Base-by-base conservation (phyloP, 2,329 filamentous ascomycete species). In the Aspergillus pseudotamarii region DNA sequence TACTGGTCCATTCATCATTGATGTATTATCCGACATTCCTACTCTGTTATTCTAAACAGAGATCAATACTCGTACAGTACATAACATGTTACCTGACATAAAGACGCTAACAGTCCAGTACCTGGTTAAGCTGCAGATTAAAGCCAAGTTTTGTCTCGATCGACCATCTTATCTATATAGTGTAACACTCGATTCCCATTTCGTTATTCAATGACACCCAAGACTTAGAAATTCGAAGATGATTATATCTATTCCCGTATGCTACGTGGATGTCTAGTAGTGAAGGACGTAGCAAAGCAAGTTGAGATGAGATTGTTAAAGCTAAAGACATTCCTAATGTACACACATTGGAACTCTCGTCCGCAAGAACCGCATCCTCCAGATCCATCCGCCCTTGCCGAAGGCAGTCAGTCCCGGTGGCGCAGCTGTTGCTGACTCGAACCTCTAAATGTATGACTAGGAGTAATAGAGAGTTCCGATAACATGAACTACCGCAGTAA, bases 311-410 rank as follows among this genome's bases (percentile, higher is more conserved):
- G 21, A 53, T 59, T 53, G 34, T 32, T 46, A 38, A 48, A 54
- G 32, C 21, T 41, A 16, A 62, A 58, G 45, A 30, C 46, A 46
- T 23, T 16, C 38, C 55, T 58, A 56, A 60, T 46, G 41, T 36
- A 59, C 36, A 58, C 16, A 45, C 14, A 34, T 34, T 36, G 21
- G 50, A 34, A 14, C 59, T 56, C 57, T 58, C 43, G 58, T 54
- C 26, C 45, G 57, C 60, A 63, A 61, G 57, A n/a, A 53, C 64
- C 60, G 51, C 38, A 55, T 59, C 30, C 19, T 60, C 51, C 59
- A 65, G 62, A 56, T 61, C 61, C 51, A 60, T 61, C 55, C 48
- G 41, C 48, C 41, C 60, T 51, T 50, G 2, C 8, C 14, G 45
- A 26, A 51, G 50, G 56, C 60, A 57, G 60, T 32, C 58, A 45